phyloP scores from a whole-genome alignment of 768 basidiomycete species.

The Mycena rosella region DNA sequence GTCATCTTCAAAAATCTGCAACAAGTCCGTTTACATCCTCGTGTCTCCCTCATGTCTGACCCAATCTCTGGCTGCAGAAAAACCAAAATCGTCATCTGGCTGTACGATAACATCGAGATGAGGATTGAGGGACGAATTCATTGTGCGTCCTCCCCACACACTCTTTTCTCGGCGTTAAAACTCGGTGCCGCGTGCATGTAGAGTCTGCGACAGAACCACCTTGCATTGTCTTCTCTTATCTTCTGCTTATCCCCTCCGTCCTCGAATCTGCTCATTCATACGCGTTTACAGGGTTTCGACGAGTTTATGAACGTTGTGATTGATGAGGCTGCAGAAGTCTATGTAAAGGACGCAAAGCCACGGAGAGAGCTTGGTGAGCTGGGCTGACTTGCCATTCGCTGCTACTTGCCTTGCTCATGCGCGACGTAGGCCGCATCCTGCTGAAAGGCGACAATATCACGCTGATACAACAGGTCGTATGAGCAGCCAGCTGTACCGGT shows the following conservation, averaged over 20 bases:
- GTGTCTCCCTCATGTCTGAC: slow-evolving; percentile 4
- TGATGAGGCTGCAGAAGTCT: slow-evolving; percentile 94
- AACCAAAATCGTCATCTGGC: slow-evolving; percentile 90
- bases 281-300: slow-evolving; percentile 87
- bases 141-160: slow-evolving; percentile 69
- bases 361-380: slow-evolving; percentile 83
- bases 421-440: slow-evolving; percentile 84
- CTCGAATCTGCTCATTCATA: slow-evolving; percentile 39
- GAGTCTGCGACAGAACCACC: slow-evolving; percentile 15
- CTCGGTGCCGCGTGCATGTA: slow-evolving; percentile 29
- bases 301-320: slow-evolving; percentile 99
- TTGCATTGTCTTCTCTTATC: slow-evolving; percentile 9
- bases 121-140: slow-evolving; percentile 95
- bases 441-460: slow-evolving; percentile 99
- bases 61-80: slow-evolving; percentile 61
- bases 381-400: slow-evolving; percentile 13
- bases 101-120: slow-evolving; percentile 98
- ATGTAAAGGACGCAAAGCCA: slow-evolving; percentile 90
- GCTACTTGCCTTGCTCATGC: background rate
- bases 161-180: slow-evolving; percentile 20
- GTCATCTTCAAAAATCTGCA: slow-evolving; percentile 99
- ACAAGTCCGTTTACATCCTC: slow-evolving; percentile 60
- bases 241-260: slow-evolving; percentile 28
- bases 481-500: no score
- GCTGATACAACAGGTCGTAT: slow-evolving; percentile 83